Conservation (phyloP, 2,329 filamentous ascomycete genomes). For the Sporothrix curviconia region DNA sequence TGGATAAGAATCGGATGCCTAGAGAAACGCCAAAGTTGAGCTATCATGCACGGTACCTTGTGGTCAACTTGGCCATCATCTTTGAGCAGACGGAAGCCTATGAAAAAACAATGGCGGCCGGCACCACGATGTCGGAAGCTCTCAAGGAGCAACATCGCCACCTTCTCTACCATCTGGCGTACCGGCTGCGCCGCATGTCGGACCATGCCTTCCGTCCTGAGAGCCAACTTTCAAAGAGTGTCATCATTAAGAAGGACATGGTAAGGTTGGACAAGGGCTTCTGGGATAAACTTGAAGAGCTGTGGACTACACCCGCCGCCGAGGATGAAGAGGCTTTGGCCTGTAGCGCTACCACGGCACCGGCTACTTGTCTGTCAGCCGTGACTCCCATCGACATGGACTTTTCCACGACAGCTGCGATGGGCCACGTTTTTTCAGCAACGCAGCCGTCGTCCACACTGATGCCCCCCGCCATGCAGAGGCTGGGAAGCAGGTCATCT, state of each 20-base stretch:
- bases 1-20: slow-evolving; percentile 14
- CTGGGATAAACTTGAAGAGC: background rate
- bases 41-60: too few relatives aligned
- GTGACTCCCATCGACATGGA: too few relatives aligned
- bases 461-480: too few relatives aligned
- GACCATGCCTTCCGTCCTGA: background rate
- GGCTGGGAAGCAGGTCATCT: too few relatives aligned
- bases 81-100: slow-evolving; percentile 12
- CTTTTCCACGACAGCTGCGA: too few relatives aligned
- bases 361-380: too few relatives aligned
- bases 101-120: background rate
- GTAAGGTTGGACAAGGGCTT: background rate
- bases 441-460: too few relatives aligned
- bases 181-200: slow-evolving; percentile 4
- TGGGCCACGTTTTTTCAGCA: too few relatives aligned
- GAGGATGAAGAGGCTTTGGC: too few relatives aligned
- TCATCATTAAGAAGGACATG: background rate
- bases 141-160: background rate
- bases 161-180: slow-evolving; percentile 4
- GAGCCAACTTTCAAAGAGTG: background rate
- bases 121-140: background rate
- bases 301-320: too few relatives aligned
- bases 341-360: too few relatives aligned
- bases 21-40: background rate
- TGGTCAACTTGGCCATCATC: background rate